Conservation (phyloP, 208 protist genomes). For the Tritrichomonas foetus region DNA sequence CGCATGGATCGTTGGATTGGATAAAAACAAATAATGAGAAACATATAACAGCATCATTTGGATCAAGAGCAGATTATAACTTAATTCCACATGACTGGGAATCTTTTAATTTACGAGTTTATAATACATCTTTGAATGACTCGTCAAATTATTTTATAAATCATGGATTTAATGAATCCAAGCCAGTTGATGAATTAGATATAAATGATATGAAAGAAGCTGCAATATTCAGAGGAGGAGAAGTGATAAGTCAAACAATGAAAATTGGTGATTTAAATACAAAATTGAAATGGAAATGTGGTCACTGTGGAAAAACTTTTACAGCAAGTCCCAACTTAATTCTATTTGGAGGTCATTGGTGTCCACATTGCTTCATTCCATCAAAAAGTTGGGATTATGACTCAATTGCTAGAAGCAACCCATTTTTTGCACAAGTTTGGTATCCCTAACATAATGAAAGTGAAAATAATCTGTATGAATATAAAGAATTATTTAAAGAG, state of each 20-base stretch:
- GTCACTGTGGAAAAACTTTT: not conserved
- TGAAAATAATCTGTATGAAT: not conserved
- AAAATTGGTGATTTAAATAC: no score
- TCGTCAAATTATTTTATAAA: not conserved
- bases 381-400: no score
- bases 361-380: not conserved
- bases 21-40: not conserved
- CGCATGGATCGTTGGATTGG: not conserved
- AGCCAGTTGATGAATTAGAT: not conserved
- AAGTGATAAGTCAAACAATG: not conserved
- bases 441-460: not conserved
- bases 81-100: not conserved
- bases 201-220: not conserved
- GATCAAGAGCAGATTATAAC: not conserved
- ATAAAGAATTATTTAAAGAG: no score
- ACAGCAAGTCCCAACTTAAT: not conserved
- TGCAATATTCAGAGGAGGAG: not conserved
- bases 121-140: not conserved
- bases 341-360: not conserved
- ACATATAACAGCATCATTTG: not conserved
- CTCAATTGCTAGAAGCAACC: not conserved
- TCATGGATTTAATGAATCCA: constrained; percentile 3
- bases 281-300: constrained; percentile 35
- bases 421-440: constrained; percentile 4
- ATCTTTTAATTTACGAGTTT: not conserved